A percentile compares a stretch with the other conserved stretches of the same genome.
These are phyloP conservation scores for Suillus clintonianus DNA, from an alignment of 768 basidiomycete genomes.

Conservation along the genomic window DNA sequence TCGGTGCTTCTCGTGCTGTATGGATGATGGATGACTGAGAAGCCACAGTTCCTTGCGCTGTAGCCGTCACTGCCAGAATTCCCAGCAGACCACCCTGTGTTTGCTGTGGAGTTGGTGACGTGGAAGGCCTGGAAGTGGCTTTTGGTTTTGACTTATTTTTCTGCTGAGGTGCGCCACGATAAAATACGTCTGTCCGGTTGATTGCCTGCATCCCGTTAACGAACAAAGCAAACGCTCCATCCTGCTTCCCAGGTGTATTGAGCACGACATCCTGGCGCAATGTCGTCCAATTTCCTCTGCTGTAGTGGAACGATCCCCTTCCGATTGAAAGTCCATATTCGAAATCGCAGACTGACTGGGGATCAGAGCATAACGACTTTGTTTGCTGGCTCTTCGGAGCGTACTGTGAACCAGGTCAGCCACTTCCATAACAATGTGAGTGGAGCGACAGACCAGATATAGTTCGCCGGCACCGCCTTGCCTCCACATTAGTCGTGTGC, in stretches of 20 bases:
- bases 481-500: conserved; percentile 86
- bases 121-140: background rate
- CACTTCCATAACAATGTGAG: background rate
- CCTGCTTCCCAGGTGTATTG: conserved; percentile 71
- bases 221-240: conserved; percentile 65
- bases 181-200: conserved; percentile 57
- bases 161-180: conserved; percentile 45
- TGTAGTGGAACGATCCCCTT: conserved; percentile 68
- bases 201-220: conserved; percentile 64
- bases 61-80: background rate
- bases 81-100: background rate
- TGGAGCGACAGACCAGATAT: conserved; percentile 59
- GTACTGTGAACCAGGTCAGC: conserved; percentile 47
- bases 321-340: conserved; percentile 76
- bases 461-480: conserved; percentile 68
- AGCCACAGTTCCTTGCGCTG: background rate
- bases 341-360: conserved; percentile 61
- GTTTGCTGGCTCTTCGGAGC: conserved; percentile 75
- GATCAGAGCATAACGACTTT: conserved; percentile 54
- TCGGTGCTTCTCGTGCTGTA: background rate
- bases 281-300: conserved; percentile 67
- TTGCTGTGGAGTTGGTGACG: background rate
- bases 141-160: conserved; percentile 1
- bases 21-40: background rate
- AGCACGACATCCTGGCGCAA: conserved; percentile 68